Percentiles rank a stretch among this genome's conserved stretches.
phyloP scores from a whole-genome alignment of 2,329 filamentous ascomycete genomes.

The Fusarium zealandicum region DNA sequence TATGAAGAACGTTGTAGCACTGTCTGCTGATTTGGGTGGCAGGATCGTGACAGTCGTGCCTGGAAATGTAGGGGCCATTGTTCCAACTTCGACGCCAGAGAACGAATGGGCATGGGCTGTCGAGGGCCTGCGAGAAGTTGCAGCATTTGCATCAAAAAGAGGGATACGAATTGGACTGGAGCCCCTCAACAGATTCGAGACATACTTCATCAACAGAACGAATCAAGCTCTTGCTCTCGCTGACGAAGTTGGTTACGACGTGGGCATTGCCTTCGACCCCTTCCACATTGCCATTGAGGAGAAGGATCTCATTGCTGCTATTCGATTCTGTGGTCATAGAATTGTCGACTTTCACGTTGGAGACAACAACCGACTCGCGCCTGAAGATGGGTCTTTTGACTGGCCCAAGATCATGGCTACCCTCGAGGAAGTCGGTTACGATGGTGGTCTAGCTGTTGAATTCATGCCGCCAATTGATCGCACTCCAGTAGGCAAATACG shows the following conservation, averaged over 20 bases:
- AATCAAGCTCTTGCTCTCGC: slow-evolving; percentile 33
- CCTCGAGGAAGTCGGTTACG: slow-evolving; percentile 12
- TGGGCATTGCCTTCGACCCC: slow-evolving; percentile 26
- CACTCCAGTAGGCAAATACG: slow-evolving; percentile 17
- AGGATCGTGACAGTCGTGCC: slow-evolving; percentile 22
- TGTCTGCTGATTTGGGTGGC: slow-evolving; percentile 25
- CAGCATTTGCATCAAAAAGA: slow-evolving; percentile 14
- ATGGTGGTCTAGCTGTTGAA: slow-evolving; percentile 25
- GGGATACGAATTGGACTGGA: slow-evolving; percentile 28
- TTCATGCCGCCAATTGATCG: slow-evolving; percentile 35
- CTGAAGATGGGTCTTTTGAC: slow-evolving; percentile 26
- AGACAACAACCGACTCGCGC: slow-evolving; percentile 28
- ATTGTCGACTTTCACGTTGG: slow-evolving; percentile 31
- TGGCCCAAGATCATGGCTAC: slow-evolving; percentile 24
- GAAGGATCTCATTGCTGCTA: slow-evolving; percentile 20
- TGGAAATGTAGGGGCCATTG: slow-evolving; percentile 21
- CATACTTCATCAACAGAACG: slow-evolving; percentile 32
- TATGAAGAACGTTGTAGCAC: slow-evolving; percentile 25
- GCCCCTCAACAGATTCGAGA: slow-evolving; percentile 34
- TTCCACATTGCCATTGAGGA: slow-evolving; percentile 32
- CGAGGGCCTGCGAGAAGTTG: slow-evolving; percentile 20
- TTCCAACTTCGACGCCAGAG: slow-evolving; percentile 18
- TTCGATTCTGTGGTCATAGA: slow-evolving; percentile 9
- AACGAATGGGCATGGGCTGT: slow-evolving; percentile 34
- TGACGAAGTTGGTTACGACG: slow-evolving; percentile 19